Conservation (phyloP, 176 grass and related monocot species). For the Musa schizocarpa region DNA sequence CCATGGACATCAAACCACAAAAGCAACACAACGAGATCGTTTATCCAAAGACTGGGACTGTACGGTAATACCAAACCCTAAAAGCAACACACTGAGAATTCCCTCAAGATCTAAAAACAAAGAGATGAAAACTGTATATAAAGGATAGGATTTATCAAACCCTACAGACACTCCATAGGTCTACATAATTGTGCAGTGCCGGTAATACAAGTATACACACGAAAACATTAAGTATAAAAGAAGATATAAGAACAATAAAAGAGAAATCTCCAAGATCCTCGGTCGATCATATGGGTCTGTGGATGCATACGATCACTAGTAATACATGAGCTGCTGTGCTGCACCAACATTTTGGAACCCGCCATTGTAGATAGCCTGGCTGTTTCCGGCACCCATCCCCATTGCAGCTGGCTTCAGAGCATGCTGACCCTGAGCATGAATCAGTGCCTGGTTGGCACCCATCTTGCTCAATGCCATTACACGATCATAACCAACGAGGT, state of each 20-base stretch:
- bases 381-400: conserved; percentile 51
- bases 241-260: not conserved
- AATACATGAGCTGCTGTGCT: conserved; percentile 83
- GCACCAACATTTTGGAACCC: conserved; percentile 53
- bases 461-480: conserved; percentile 63
- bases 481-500: conserved; percentile 71
- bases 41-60: not conserved
- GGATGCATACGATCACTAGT: conserved; percentile 21
- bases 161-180: not conserved
- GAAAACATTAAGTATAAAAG: not conserved
- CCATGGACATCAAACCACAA: not conserved
- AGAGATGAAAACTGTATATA: not conserved
- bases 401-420: conserved; percentile 52
- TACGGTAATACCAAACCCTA: not conserved
- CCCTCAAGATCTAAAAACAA: not conserved
- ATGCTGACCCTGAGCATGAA: conserved; percentile 48
- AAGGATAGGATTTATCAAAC: not conserved
- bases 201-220: not conserved
- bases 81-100: not conserved
- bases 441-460: conserved; percentile 39
- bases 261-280: not conserved
- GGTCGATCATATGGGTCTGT: not conserved
- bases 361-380: conserved; percentile 67
- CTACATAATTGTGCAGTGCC: not conserved
- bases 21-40: not conserved